phyloP scores from a whole-genome alignment of 2,329 filamentous ascomycete species.

The Talaromyces atroroseus region DNA sequence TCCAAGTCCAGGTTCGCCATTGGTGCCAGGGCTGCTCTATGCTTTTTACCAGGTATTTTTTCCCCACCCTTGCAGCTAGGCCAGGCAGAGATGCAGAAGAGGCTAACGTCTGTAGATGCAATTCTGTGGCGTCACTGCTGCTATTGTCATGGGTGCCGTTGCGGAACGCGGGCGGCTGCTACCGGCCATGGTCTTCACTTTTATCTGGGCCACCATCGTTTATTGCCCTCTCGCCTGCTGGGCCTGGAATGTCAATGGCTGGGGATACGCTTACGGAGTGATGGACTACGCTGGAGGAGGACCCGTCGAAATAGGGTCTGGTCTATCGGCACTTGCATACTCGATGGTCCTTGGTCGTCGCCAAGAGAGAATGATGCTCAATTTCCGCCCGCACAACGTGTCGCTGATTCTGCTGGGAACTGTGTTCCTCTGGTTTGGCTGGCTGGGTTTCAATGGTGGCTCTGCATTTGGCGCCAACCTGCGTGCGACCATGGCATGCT shows the following conservation, averaged over 20 bases:
- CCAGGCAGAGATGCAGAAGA: background rate
- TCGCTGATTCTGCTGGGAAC: constrained; percentile 95
- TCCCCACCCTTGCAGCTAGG: background rate
- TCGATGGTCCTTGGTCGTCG: constrained; percentile 91
- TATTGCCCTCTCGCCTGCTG: constrained; percentile 97
- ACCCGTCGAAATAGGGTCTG: constrained; percentile 94
- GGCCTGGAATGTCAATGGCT: constrained; percentile 93
- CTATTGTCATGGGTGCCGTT: constrained; percentile 85
- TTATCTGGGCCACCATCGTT: constrained; percentile 93
- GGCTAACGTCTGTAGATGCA: constrained; percentile 62
- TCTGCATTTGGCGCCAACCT: constrained; percentile 92
- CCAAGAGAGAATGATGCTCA: constrained; percentile 99
- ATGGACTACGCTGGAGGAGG: constrained; percentile 95
- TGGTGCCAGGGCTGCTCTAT: constrained; percentile 85
- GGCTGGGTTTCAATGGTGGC: constrained; percentile 97
- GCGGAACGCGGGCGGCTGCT: constrained; percentile 90
- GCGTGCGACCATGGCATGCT: constrained; percentile 91
- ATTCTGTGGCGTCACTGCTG: constrained; percentile 90
- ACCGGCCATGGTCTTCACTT: constrained; percentile 90
- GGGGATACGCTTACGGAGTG: constrained; percentile 85
- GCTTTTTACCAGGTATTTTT: constrained; percentile 76
- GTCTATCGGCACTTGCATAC: constrained; percentile 88
- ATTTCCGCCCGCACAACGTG: constrained; percentile 98
- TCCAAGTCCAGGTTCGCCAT: constrained; percentile 81
- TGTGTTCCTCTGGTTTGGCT: constrained; percentile 95